Base-by-base conservation (phyloP, 2,329 filamentous ascomycete species). In the Ciborinia camelliae region DNA sequence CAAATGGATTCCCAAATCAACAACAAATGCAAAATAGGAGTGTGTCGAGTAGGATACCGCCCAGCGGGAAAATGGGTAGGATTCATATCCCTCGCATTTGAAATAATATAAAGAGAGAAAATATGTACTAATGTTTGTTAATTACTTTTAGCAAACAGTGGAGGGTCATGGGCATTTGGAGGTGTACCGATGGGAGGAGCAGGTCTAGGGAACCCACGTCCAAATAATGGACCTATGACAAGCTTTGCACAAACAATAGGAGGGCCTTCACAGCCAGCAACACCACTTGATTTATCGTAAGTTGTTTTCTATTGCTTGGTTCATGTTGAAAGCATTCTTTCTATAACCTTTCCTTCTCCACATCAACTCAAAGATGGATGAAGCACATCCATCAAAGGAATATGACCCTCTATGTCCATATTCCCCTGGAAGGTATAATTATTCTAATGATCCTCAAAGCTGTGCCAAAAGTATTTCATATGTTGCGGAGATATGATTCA, bases 181-280 rank as follows among this genome's bases (percentile, higher is more conserved):
- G 82, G 81, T 65, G 80, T 86, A 72, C 84, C 86, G 32, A 87
- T 89, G 82, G 82, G 84, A 65, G 78, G 78, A 71, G 81, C 80
- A 72, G 79, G 79, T 51, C 78, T 86, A 65, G 83, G 81, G 72
- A 85, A 80, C 68, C 79, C 81, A 58, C 81, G 68, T 76, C 79
- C 63, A 80, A 84, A 73, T 81, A 86, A 77, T 76, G 85, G 72
- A 81, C 82, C 68, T 80, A 84, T 71, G 86, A 83, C 75, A 79
- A 89, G 86, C 76, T 89, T 89, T 76, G 86, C 86, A 57, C 86
- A 89, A 75, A 88, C 85, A 73, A 78, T 89, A 72, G 82, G 66
- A 59, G 72, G 82, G 72, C 84, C 84, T 68, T 87, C 86, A 65
- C 85, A 87, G 76, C 82, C 84, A 71, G 79, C 83, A 70, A 85